Evolutionary conservation across 495 filamentous ascomycete species (phyloP), one percentile per base, ranked within the genome.

Genomic region (Xylaria flabelliformis): DNA sequence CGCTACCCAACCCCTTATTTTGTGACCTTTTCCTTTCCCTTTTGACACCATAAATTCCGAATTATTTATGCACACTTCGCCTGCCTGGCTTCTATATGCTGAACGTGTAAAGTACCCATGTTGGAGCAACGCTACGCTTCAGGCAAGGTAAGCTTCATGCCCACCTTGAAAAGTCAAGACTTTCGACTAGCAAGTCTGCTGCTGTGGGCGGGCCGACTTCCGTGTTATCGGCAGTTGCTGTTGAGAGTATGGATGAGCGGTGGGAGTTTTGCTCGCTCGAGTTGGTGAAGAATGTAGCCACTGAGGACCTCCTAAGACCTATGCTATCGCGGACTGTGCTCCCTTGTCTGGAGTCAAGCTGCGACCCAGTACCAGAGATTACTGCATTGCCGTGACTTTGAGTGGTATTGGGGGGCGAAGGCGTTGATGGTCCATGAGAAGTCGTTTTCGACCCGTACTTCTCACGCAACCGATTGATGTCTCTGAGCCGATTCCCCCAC

Each of bases 401-500:
- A 70, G 80, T 75, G 34, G 82, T 82, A 21, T 80, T 79, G 7
- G 84, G 83, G 21, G 84, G 83, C 7, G 84, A 83, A 34, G 80
- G 75, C 9, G 72, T 67, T 36, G 69, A 17, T 24, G 46, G 26
- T 48, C 61, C 69, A 24, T 32, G 50, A 56, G 48, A 4, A 44
- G 80, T 48, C 44, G 64, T 1, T 72, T 81, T 84, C 7, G 80
- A 76, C 3, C 80, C 80, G 73, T 88, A 85, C 61, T 86, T 85
- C 73, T 97, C 93, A 46, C 95, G 88, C 36, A 99, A 86, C 64
- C 88, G 85, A 75, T 91, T 91, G 76, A 99, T 97, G 77, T 96
- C 91, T 32, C 90, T 89, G 6, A 98, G 86, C 62, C 96, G 90
- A 67, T 91, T 93, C 36, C 94, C 90, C 95, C 96, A 98, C 19